These are phyloP conservation scores for Martiniozyma abietophila DNA, from an alignment of 805 yeast genomes.

Conservation along the genomic window DNA sequence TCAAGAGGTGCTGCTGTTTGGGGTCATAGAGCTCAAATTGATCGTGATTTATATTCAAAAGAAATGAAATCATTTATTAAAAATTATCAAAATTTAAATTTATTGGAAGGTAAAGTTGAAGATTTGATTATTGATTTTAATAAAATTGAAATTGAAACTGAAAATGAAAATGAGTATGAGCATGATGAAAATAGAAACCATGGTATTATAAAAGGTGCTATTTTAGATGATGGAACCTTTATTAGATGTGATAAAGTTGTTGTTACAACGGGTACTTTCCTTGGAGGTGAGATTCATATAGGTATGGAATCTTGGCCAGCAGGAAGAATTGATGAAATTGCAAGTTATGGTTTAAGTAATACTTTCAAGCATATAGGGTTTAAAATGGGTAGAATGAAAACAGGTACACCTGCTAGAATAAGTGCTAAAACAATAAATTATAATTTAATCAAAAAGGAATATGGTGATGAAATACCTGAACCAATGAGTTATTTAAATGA, in stretches of 20 bases:
- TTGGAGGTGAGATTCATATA: slow-evolving; percentile 90
- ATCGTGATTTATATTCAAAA: slow-evolving; percentile 62
- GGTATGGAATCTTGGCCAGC: slow-evolving; percentile 77
- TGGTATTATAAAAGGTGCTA: slow-evolving; percentile 57
- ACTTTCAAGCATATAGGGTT: slow-evolving; percentile 75
- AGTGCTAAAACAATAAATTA: slow-evolving; percentile 66
- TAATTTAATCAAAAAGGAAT: slow-evolving; percentile 50
- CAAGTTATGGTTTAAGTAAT: slow-evolving; percentile 80
- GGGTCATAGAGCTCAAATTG: slow-evolving; percentile 97
- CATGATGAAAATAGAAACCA: slow-evolving; percentile 30
- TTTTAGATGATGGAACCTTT: slow-evolving; percentile 58
- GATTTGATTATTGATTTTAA: slow-evolving; percentile 57
- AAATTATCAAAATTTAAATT: slow-evolving; percentile 45
- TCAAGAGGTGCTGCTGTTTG: slow-evolving; percentile 95
- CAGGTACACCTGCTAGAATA: slow-evolving; percentile 95
- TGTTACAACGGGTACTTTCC: slow-evolving; percentile 91
- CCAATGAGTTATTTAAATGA: slow-evolving; percentile 87
- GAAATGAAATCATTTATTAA: slow-evolving; percentile 70
- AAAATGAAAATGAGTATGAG: too few species aligned
- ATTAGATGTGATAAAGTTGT: slow-evolving; percentile 61
- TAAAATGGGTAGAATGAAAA: slow-evolving; percentile 78
- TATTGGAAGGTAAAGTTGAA: slow-evolving; percentile 70
- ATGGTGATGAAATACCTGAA: slow-evolving; percentile 75
- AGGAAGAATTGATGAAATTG: slow-evolving; percentile 88
- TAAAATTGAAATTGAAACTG: not conserved